phyloP scores from a whole-genome alignment of 148 eudicot genomes.

The Rhododendron molle region DNA sequence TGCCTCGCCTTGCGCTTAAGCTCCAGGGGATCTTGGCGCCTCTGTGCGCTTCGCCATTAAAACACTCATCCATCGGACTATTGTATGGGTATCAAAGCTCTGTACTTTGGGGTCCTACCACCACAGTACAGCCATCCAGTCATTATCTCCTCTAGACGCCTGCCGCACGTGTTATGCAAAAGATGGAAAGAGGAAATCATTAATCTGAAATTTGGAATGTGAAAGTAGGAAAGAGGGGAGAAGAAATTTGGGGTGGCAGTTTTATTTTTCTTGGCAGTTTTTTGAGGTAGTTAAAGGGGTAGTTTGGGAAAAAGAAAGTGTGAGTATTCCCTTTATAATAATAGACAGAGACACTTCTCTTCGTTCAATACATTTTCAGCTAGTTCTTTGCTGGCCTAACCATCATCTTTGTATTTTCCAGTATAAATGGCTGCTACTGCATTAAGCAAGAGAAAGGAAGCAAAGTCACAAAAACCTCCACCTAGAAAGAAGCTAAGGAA shows the following conservation, averaged over 20 bases:
- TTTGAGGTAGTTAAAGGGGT: not conserved
- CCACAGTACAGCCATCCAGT: not conserved
- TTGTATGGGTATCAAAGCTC: not conserved
- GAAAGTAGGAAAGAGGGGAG: not conserved
- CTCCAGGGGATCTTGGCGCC: too few species aligned
- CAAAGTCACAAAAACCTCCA: conserved; percentile 21
- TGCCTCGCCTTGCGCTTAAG: too few species aligned
- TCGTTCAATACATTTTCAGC: not conserved
- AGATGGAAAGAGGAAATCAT: not conserved
- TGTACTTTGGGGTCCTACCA: not conserved
- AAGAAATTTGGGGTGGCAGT: not conserved
- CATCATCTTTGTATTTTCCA: not conserved
- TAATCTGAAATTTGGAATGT: not conserved
- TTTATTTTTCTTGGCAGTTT: too few species aligned
- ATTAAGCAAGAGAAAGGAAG: conserved; percentile 31
- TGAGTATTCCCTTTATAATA: not conserved
- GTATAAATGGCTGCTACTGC: conserved; percentile 25
- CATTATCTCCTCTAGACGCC: not conserved
- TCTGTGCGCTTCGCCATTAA: too few species aligned
- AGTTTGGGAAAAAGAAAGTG: not conserved
- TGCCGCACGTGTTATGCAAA: not conserved
- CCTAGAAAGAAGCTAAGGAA: conserved; percentile 10
- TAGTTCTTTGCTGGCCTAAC: not conserved
- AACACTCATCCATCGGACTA: not conserved
- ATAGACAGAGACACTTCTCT: not conserved